Percentiles rank a stretch among this genome's conserved stretches.
phyloP scores from a whole-genome alignment of 2,329 filamentous ascomycete genomes.

The Trichoderma sp. region DNA sequence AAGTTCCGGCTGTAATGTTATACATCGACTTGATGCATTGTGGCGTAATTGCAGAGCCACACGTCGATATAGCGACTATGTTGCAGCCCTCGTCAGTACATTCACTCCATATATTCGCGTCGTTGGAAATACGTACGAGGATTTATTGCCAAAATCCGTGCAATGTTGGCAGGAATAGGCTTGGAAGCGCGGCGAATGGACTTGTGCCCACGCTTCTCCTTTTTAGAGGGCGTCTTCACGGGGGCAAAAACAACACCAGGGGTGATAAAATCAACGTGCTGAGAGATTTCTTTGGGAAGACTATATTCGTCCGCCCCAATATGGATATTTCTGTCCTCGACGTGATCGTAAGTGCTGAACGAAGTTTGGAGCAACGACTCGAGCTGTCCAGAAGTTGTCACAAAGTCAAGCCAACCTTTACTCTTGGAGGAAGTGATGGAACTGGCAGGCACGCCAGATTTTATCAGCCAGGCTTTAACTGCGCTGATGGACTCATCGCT shows the following conservation, averaged over 20 bases:
- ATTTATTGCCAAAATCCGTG: background rate
- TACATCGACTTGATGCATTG: slow-evolving; percentile 52
- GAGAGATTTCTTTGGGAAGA: slow-evolving; percentile 35
- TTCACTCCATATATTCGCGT: background rate
- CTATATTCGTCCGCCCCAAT: slow-evolving; percentile 43
- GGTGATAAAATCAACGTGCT: slow-evolving; percentile 42
- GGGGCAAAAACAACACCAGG: slow-evolving; percentile 32
- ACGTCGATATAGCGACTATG: slow-evolving; percentile 29
- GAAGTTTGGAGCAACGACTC: slow-evolving; percentile 52
- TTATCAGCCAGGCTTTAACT: slow-evolving; percentile 52
- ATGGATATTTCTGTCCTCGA: slow-evolving; percentile 31
- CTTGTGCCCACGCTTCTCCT: background rate
- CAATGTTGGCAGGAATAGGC: background rate
- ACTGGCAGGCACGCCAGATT: slow-evolving; percentile 46
- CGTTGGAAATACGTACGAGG: background rate
- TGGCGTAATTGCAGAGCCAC: slow-evolving; percentile 55
- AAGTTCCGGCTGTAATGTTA: slow-evolving; percentile 39
- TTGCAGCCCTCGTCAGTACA: background rate
- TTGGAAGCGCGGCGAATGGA: background rate
- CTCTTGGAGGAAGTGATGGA: slow-evolving; percentile 49
- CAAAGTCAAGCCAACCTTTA: slow-evolving; percentile 53
- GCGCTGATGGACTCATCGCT: slow-evolving; percentile 44
- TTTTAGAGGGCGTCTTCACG: background rate
- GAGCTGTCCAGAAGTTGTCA: slow-evolving; percentile 51
- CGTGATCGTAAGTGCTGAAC: slow-evolving; percentile 50